A percentile compares a stretch with the other conserved stretches of the same genome.
Evolutionary conservation across 805 yeast species (phyloP).

Genomic region (Zygoascus biomembranicola): DNA sequence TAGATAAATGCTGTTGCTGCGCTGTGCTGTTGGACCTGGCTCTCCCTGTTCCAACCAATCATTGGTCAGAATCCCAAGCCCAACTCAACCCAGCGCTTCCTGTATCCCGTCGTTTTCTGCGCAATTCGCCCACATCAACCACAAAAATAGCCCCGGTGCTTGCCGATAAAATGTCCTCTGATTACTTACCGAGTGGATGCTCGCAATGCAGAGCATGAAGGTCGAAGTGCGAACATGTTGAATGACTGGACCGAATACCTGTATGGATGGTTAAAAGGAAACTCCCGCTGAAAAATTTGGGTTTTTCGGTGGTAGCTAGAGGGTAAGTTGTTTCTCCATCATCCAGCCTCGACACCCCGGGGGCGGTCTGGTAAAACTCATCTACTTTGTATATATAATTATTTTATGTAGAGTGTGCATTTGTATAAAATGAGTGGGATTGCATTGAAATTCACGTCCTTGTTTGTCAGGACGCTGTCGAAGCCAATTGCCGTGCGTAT

Average conservation of each 20-base stretch:
- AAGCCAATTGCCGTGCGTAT: conserved; percentile 60
- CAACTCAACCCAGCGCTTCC: background rate
- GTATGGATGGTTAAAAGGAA: background rate
- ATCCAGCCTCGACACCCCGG: background rate
- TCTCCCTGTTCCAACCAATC: background rate
- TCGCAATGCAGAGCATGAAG: conserved; percentile 11
- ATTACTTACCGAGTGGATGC: conserved; percentile 7
- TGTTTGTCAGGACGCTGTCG: conserved; percentile 65
- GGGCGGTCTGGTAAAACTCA: background rate
- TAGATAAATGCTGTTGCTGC: too few relatives aligned
- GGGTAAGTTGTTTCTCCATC: background rate
- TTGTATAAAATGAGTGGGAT: conserved; percentile 56
- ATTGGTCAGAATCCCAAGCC: background rate
- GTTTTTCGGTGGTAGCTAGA: background rate
- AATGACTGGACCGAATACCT: background rate
- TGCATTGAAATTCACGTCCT: conserved; percentile 64
- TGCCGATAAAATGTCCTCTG: background rate
- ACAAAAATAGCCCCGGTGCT: too few relatives aligned
- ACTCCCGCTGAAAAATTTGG: background rate
- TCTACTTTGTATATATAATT: background rate
- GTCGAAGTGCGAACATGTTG: conserved; percentile 10
- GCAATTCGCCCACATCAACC: too few relatives aligned
- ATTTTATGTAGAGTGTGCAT: background rate
- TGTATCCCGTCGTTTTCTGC: too few relatives aligned
- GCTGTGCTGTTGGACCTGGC: too few relatives aligned